Percentiles rank a stretch among this genome's conserved stretches.
phyloP scores from a whole-genome alignment of 2,329 filamentous ascomycete species.

The Phyllosticta citrichinensis region DNA sequence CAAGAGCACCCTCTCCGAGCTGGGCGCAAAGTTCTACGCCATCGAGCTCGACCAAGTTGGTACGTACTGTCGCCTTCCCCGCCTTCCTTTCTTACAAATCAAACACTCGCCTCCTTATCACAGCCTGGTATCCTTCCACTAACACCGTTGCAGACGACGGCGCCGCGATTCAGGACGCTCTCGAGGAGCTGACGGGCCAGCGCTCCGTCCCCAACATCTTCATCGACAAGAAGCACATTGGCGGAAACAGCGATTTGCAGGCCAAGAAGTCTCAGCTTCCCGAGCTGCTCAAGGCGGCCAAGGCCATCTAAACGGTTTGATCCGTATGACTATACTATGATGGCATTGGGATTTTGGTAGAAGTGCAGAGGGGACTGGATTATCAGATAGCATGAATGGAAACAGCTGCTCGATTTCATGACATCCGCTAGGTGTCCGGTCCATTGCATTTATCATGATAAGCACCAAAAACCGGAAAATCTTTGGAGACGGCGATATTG shows the following conservation, averaged over 20 bases:
- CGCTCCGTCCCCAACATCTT: constrained; percentile 92
- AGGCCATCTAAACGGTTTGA: constrained; percentile 45
- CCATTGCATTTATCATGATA: not conserved
- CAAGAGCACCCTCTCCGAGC: constrained; percentile 62
- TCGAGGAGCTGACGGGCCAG: constrained; percentile 71
- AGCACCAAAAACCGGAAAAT: too few species aligned
- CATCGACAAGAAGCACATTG: constrained; percentile 84
- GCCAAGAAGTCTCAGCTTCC: constrained; percentile 54
- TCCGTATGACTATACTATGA: constrained; percentile 19
- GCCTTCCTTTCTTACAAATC: not conserved
- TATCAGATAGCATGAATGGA: not conserved
- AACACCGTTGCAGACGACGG: constrained; percentile 57
- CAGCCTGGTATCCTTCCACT: constrained; percentile 62
- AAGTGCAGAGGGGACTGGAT: constrained; percentile 72
- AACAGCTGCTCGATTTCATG: not conserved
- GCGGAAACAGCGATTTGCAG: constrained; percentile 87
- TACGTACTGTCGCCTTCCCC: constrained; percentile 37
- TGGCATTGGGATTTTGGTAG: constrained; percentile 61
- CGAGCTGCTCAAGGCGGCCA: constrained; percentile 51
- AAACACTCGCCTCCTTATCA: constrained; percentile 37
- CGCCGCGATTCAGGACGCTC: constrained; percentile 68
- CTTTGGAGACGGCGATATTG: too few species aligned
- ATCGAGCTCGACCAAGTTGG: constrained; percentile 80
- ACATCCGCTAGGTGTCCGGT: too few species aligned
- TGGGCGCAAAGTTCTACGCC: constrained; percentile 61